phyloP scores from a whole-genome alignment of 176 grass and related monocot species.

The Oryza brachyantha region DNA sequence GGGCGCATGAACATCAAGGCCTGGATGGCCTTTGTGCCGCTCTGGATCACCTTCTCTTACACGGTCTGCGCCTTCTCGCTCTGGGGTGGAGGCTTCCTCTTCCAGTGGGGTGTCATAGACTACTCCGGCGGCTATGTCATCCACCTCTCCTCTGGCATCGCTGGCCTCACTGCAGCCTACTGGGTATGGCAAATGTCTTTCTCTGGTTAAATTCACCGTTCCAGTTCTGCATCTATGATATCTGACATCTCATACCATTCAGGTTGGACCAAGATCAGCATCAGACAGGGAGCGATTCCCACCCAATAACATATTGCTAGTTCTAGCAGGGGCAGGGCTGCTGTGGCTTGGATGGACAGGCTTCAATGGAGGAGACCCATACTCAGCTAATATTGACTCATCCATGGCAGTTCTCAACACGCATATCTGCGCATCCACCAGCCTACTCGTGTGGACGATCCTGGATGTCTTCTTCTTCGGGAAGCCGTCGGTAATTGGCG shows the following conservation, averaged over 20 bases:
- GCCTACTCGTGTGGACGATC: constrained; percentile 67
- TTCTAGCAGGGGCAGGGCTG: constrained; percentile 56
- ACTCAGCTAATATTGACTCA: constrained; percentile 54
- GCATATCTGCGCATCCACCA: constrained; percentile 60
- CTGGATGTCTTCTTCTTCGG: constrained; percentile 71
- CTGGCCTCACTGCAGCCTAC: constrained; percentile 63
- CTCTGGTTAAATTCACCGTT: background rate
- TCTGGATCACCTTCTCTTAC: constrained; percentile 72
- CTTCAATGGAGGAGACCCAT: constrained; percentile 67
- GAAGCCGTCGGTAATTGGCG: constrained; percentile 67
- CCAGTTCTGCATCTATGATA: background rate
- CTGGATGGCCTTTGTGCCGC: constrained; percentile 72
- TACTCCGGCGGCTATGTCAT: constrained; percentile 75
- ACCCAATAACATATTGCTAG: constrained; percentile 70
- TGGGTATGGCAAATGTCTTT: constrained; percentile 41
- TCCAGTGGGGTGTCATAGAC: constrained; percentile 77
- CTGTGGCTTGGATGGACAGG: constrained; percentile 78
- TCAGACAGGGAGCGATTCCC: constrained; percentile 60
- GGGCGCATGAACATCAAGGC: constrained; percentile 72
- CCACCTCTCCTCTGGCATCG: constrained; percentile 63
- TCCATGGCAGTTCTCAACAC: constrained; percentile 64
- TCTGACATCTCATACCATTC: constrained; percentile 12
- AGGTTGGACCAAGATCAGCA: constrained; percentile 58
- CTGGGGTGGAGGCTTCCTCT: constrained; percentile 70
- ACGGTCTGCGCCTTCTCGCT: constrained; percentile 58